phyloP scores from a whole-genome alignment of 2,329 filamentous ascomycete species.

The Paramyrothecium sp. region DNA sequence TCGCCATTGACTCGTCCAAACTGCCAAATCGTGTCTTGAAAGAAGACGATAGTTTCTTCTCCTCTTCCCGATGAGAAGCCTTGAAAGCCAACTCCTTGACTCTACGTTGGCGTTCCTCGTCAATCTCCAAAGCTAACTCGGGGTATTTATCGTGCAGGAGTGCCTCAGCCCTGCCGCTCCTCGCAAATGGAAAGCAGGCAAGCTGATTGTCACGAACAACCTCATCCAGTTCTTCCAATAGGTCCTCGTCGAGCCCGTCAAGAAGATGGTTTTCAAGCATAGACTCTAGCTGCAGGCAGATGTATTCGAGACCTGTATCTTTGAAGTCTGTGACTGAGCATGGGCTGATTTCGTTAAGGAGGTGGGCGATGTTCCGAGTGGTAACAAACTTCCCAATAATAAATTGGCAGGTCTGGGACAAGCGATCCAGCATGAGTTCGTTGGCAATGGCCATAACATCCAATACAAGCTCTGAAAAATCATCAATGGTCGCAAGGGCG shows the following conservation, averaged over 20 bases:
- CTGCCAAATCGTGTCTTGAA: slow-evolving; percentile 60
- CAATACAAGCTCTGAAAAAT: slow-evolving; percentile 84
- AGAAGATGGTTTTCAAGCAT: slow-evolving; percentile 90
- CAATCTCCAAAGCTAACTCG: slow-evolving; percentile 61
- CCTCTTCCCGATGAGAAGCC: slow-evolving; percentile 60
- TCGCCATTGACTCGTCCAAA: slow-evolving; percentile 57
- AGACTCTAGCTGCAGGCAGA: slow-evolving; percentile 85
- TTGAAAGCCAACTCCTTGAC: slow-evolving; percentile 76
- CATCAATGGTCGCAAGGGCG: slow-evolving; percentile 69
- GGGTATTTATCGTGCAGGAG: slow-evolving; percentile 65
- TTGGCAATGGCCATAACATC: slow-evolving; percentile 89
- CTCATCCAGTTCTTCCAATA: slow-evolving; percentile 77
- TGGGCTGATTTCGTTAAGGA: slow-evolving; percentile 83
- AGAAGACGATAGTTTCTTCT: slow-evolving; percentile 60
- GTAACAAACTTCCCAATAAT: slow-evolving; percentile 82
- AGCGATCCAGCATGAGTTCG: slow-evolving; percentile 89
- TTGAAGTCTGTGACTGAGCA: slow-evolving; percentile 86
- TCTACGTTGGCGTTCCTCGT: slow-evolving; percentile 66
- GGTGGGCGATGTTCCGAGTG: slow-evolving; percentile 78
- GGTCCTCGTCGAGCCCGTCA: slow-evolving; percentile 79
- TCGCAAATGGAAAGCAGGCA: slow-evolving; percentile 71
- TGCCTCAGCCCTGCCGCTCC: slow-evolving; percentile 70
- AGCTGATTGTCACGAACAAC: slow-evolving; percentile 82
- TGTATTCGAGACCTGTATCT: slow-evolving; percentile 82
- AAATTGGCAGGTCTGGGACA: slow-evolving; percentile 87